Conservation (phyloP, 2,329 filamentous ascomycete species). For the Diaporthe sp. region DNA sequence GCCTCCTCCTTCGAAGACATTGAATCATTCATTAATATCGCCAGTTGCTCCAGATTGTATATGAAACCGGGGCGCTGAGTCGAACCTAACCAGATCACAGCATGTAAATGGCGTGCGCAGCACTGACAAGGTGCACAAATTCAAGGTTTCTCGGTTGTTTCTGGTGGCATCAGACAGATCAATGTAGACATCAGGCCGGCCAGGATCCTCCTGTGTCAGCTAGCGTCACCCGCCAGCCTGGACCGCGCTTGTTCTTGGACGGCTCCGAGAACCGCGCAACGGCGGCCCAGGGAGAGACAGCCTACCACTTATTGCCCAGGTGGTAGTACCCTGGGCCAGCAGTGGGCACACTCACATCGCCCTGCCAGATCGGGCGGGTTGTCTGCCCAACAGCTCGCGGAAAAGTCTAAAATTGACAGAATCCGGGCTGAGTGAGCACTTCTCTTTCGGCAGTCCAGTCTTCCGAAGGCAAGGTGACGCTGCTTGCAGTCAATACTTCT, state of each 20-base stretch:
- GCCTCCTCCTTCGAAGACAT: neutral
- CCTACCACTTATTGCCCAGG: too few relatives aligned
- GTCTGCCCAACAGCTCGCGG: neutral
- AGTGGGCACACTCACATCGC: neutral
- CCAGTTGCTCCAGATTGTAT: neutral
- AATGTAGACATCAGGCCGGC: neutral
- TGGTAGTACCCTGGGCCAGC: too few relatives aligned
- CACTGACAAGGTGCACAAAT: constrained; percentile 1
- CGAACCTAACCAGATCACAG: neutral
- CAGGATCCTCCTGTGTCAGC: constrained; percentile 14
- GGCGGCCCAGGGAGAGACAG: constrained; percentile 1
- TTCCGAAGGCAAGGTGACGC: constrained; percentile 17
- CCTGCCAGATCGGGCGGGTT: neutral
- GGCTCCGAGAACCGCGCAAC: constrained; percentile 15
- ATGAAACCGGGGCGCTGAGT: constrained; percentile 16
- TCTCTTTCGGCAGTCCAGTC: constrained; percentile 10
- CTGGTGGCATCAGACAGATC: constrained; percentile 20
- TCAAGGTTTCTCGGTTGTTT: constrained; percentile 27
- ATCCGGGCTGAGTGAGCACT: constrained; percentile 19
- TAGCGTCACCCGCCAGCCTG: neutral
- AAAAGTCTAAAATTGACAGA: constrained; percentile 3
- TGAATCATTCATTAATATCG: neutral
- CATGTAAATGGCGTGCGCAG: constrained; percentile 5
- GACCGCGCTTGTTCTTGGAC: constrained; percentile 11
- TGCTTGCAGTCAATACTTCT: constrained; percentile 20